phyloP scores from a whole-genome alignment of 192 early-diverging fungal genomes.

The Endogone sp. region DNA sequence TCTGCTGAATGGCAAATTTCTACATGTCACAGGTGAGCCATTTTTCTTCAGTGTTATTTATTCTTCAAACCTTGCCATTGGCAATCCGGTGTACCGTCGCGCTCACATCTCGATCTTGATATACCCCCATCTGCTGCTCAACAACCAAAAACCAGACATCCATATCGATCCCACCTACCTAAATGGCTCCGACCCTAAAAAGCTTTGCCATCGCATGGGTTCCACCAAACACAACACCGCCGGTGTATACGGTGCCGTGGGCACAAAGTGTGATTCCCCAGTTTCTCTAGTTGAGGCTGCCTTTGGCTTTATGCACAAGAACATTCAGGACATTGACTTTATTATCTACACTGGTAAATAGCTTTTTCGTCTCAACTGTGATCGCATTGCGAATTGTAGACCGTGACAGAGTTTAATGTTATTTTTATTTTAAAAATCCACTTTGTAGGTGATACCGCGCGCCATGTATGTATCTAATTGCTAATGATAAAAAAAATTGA shows the following conservation, averaged over 20 bases:
- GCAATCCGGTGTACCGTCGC: background rate
- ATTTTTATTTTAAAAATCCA: background rate
- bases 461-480: conserved; percentile 26
- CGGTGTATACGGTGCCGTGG: conserved; percentile 30
- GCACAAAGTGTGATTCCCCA: conserved; percentile 31
- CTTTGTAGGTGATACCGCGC: conserved; percentile 18
- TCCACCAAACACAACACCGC: conserved; percentile 17
- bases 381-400: background rate
- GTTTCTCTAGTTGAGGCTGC: conserved; percentile 13
- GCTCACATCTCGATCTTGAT: background rate
- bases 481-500: no score
- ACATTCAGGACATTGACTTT: conserved; percentile 28
- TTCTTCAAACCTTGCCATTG: background rate
- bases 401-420: background rate
- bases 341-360: conserved; percentile 32
- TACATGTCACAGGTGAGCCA: conserved; percentile 28
- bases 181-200: conserved; percentile 20
- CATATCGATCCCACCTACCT: conserved; percentile 32
- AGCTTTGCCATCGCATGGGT: conserved; percentile 25
- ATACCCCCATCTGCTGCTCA: no score
- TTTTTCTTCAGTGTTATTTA: background rate
- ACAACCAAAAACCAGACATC: conserved; percentile 24
- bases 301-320: conserved; percentile 27
- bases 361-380: background rate
- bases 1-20: conserved; percentile 16